Conservation (phyloP, 257 asterid genomes). For the Ajuga chamaepitys region DNA sequence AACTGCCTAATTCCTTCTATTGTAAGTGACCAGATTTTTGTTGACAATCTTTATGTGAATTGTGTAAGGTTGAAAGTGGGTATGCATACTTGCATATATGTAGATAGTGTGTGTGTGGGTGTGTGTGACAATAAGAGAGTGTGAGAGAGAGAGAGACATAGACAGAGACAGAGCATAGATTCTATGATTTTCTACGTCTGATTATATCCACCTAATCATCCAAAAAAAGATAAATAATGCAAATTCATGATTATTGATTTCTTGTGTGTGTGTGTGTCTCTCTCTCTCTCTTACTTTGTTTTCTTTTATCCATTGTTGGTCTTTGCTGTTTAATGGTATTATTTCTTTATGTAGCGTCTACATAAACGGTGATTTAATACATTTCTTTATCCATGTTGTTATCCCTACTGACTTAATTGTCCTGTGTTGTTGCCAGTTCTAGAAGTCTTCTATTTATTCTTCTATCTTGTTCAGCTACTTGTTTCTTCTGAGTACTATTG, state of each 20-base stretch:
- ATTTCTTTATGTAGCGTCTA: background rate
- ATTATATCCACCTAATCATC: background rate
- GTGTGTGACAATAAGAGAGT: too few relatives aligned
- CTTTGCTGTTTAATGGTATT: background rate
- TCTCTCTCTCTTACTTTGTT: too few relatives aligned
- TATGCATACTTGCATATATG: background rate
- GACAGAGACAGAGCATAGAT: background rate
- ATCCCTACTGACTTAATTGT: background rate
- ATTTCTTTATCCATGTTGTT: background rate
- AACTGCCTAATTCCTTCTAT: too few relatives aligned
- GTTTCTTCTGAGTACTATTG: background rate
- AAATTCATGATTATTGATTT: background rate
- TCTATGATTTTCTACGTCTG: background rate
- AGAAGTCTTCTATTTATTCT: slow-evolving; percentile 7
- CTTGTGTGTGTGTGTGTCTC: background rate
- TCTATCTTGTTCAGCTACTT: slow-evolving; percentile 5
- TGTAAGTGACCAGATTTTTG: background rate
- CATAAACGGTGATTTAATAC: background rate
- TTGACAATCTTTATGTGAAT: background rate
- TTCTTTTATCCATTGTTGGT: background rate
- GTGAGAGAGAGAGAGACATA: background rate
- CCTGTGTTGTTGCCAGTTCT: background rate
- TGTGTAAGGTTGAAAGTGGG: background rate
- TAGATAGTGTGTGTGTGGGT: too few relatives aligned
- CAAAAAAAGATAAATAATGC: background rate